Conservation (phyloP, 495 filamentous ascomycete genomes). For the Tuber melanosporum region DNA sequence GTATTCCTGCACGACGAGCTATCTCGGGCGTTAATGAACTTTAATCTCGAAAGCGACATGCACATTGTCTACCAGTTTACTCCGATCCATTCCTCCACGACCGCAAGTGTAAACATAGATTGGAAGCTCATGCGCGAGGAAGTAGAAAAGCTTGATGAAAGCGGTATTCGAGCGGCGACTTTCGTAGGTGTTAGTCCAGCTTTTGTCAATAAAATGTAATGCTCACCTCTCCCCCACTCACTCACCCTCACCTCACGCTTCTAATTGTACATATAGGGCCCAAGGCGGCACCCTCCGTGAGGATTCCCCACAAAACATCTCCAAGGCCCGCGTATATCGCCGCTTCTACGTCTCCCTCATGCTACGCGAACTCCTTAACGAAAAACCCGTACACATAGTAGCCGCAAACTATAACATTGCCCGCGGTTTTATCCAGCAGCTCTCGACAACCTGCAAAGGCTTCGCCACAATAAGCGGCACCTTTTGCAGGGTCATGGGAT, state of each 20-base stretch:
- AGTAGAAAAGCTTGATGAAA: conserved; percentile 64
- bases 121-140: conserved; percentile 69
- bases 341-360: conserved; percentile 75
- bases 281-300: conserved; percentile 64
- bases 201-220: conserved; percentile 65
- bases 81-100: conserved; percentile 54
- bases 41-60: conserved; percentile 81
- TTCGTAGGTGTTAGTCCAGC: conserved; percentile 65
- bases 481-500: conserved; percentile 68
- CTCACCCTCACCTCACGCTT: background rate
- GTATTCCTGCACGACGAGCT: conserved; percentile 68
- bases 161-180: conserved; percentile 59
- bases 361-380: conserved; percentile 74
- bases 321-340: conserved; percentile 57
- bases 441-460: conserved; percentile 69
- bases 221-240: background rate
- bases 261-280: conserved; percentile 49
- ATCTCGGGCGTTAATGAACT: conserved; percentile 59
- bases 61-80: conserved; percentile 79
- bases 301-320: conserved; percentile 54
- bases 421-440: conserved; percentile 63
- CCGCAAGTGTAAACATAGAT: conserved; percentile 52
- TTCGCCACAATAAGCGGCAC: conserved; percentile 72
- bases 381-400: conserved; percentile 63
- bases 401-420: conserved; percentile 63